Conservation (phyloP, 129 eudicot species). For the Helianthus tuberosus region DNA sequence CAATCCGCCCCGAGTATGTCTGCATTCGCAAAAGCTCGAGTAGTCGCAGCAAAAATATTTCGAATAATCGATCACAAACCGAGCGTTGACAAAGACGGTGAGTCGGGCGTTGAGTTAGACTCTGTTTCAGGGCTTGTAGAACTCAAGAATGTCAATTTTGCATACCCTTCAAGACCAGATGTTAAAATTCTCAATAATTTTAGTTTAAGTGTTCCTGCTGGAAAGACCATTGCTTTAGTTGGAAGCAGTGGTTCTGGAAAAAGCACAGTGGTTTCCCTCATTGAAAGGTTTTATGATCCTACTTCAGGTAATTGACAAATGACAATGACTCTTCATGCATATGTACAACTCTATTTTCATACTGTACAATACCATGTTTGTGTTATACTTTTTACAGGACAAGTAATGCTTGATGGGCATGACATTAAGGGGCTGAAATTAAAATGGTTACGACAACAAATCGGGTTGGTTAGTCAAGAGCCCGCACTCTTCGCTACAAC, state of each 20-base stretch:
- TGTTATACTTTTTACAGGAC: slow-evolving; percentile 55
- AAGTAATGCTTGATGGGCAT: slow-evolving; percentile 80
- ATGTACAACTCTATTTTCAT: slow-evolving; percentile 23
- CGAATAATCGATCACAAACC: slow-evolving; percentile 80
- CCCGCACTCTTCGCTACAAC: slow-evolving; percentile 94
- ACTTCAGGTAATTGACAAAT: slow-evolving; percentile 55
- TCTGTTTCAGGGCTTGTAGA: slow-evolving; percentile 72
- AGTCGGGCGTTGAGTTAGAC: slow-evolving; percentile 39
- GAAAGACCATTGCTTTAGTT: slow-evolving; percentile 90
- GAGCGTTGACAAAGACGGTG: slow-evolving; percentile 48
- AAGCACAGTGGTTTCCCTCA: slow-evolving; percentile 89
- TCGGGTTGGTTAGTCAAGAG: slow-evolving; percentile 95
- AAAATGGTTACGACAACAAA: slow-evolving; percentile 90
- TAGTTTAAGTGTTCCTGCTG: slow-evolving; percentile 67
- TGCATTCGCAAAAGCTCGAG: slow-evolving; percentile 93
- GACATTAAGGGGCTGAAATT: slow-evolving; percentile 77
- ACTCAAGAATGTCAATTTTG: slow-evolving; percentile 66
- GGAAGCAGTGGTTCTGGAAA: slow-evolving; percentile 99
- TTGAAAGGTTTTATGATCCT: slow-evolving; percentile 96
- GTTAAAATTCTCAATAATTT: slow-evolving; percentile 61
- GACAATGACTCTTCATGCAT: slow-evolving; percentile 37
- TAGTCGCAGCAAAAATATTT: slow-evolving; percentile 86
- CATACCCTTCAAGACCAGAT: slow-evolving; percentile 91
- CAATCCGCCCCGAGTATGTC: slow-evolving; percentile 92
- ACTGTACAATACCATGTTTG: slow-evolving; percentile 23